A percentile compares a stretch with the other conserved stretches of the same genome.
Conservation (phyloP, 345 rosid genomes). For the Arabis alpina region DNA sequence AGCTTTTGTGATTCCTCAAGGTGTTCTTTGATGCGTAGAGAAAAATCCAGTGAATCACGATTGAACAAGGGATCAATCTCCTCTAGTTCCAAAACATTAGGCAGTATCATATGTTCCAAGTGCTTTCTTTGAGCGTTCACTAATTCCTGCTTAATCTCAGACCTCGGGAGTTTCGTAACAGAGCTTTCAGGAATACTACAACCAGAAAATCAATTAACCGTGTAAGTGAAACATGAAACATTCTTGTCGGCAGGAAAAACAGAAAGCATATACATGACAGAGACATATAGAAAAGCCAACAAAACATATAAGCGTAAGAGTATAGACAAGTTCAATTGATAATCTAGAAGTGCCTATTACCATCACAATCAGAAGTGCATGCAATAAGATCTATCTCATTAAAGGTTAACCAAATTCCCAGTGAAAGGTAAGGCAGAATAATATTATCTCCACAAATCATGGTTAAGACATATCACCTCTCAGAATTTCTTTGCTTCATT, state of each 20-base stretch:
- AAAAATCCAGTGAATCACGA: constrained; percentile 63
- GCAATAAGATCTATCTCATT: constrained; percentile 22
- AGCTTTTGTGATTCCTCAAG: constrained; percentile 75
- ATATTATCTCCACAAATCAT: neutral
- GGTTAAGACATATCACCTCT: constrained; percentile 51
- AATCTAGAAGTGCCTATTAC: constrained; percentile 13
- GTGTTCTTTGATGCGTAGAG: constrained; percentile 62
- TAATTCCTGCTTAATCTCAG: constrained; percentile 74
- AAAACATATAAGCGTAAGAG: constrained; percentile 7
- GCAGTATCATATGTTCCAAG: constrained; percentile 76
- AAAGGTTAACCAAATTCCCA: constrained; percentile 15
- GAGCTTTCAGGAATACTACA: constrained; percentile 56
- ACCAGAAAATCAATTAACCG: constrained; percentile 36
- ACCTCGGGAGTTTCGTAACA: constrained; percentile 61
- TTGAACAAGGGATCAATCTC: constrained; percentile 63
- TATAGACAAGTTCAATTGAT: constrained; percentile 6
- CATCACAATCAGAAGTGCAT: constrained; percentile 8
- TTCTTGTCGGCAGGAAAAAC: constrained; percentile 15
- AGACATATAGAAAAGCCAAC: constrained; percentile 7
- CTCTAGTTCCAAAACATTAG: constrained; percentile 68
- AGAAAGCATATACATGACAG: constrained; percentile 16
- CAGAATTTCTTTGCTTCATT: constrained; percentile 49
- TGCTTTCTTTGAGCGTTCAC: constrained; percentile 73
- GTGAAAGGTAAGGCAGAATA: constrained; percentile 20
- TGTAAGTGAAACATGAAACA: constrained; percentile 32